phyloP scores from a whole-genome alignment of 495 filamentous ascomycete species.

The Penicillium lividum region DNA sequence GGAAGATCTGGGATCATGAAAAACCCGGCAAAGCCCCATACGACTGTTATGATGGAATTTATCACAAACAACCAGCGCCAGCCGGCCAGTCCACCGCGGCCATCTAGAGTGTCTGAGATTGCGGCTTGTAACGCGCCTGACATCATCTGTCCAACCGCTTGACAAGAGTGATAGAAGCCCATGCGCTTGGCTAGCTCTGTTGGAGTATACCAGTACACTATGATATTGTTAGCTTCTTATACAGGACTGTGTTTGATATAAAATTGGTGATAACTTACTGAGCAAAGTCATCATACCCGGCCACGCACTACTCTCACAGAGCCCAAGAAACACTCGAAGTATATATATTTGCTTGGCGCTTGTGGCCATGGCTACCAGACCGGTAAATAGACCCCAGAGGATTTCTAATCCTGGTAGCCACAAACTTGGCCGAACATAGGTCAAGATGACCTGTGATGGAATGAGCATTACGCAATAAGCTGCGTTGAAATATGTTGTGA shows the following conservation, averaged over 20 bases:
- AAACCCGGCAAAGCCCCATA: constrained; percentile 60
- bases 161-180: constrained; percentile 42
- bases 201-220: constrained; percentile 39
- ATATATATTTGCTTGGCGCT: constrained; percentile 32
- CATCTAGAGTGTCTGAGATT: constrained; percentile 49
- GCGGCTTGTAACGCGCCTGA: constrained; percentile 36
- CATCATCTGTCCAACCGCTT: constrained; percentile 38
- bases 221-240: constrained; percentile 3
- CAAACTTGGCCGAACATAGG: constrained; percentile 52
- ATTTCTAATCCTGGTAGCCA: constrained; percentile 58
- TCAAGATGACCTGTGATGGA: constrained; percentile 57
- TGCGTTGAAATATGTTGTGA: constrained; percentile 56
- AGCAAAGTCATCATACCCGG: constrained; percentile 37
- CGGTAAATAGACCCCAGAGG: constrained; percentile 44
- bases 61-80: constrained; percentile 72
- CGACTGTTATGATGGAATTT: constrained; percentile 48
- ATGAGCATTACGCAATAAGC: constrained; percentile 63
- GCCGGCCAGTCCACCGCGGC: constrained; percentile 55
- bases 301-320: constrained; percentile 37
- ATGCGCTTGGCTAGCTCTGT: constrained; percentile 51
- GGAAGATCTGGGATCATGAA: constrained; percentile 57
- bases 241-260: neutral
- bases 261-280: constrained; percentile 16
- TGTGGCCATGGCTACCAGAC: constrained; percentile 29
- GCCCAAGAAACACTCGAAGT: constrained; percentile 32